These are phyloP conservation scores for Angomonas deanei DNA, from an alignment of 208 protist genomes.

Conservation along the genomic window DNA sequence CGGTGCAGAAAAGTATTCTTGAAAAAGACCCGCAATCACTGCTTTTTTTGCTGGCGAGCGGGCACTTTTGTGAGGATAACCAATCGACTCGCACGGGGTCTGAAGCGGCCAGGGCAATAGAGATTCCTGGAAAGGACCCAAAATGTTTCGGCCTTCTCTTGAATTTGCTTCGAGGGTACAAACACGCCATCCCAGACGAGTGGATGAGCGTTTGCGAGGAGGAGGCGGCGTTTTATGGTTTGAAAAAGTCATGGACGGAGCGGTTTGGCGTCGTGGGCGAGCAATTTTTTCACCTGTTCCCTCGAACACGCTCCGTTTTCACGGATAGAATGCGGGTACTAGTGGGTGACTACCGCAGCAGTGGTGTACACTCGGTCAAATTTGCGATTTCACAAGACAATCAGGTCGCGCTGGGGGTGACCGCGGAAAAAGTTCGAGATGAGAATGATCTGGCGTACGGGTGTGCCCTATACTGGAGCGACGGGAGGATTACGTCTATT, in stretches of 20 bases:
- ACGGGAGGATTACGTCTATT: constrained; percentile 49
- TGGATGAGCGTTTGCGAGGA: neutral
- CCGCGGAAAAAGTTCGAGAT: constrained; percentile 10
- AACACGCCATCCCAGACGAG: neutral
- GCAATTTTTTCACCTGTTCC: constrained; percentile 29
- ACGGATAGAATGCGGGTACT: constrained; percentile 39
- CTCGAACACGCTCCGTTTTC: constrained; percentile 25
- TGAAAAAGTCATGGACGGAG: neutral
- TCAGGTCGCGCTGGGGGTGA: constrained; percentile 39
- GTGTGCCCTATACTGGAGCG: constrained; percentile 64
- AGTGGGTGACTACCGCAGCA: constrained; percentile 34
- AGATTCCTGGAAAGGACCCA: neutral
- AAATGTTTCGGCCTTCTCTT: neutral
- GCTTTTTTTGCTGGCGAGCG: constrained; percentile 35
- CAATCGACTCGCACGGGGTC: neutral
- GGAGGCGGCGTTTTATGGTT: neutral
- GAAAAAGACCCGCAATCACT: constrained; percentile 61
- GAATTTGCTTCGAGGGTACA: constrained; percentile 3
- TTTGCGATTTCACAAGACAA: constrained; percentile 52
- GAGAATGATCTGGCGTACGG: constrained; percentile 3
- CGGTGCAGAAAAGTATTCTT: constrained; percentile 25
- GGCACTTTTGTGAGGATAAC: constrained; percentile 17
- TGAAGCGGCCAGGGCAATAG: neutral
- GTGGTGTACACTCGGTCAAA: constrained; percentile 35
- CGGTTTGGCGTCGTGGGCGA: neutral